Base-by-base conservation (phyloP, 345 rosid genomes). In the Lagerstroemia speciosa region DNA sequence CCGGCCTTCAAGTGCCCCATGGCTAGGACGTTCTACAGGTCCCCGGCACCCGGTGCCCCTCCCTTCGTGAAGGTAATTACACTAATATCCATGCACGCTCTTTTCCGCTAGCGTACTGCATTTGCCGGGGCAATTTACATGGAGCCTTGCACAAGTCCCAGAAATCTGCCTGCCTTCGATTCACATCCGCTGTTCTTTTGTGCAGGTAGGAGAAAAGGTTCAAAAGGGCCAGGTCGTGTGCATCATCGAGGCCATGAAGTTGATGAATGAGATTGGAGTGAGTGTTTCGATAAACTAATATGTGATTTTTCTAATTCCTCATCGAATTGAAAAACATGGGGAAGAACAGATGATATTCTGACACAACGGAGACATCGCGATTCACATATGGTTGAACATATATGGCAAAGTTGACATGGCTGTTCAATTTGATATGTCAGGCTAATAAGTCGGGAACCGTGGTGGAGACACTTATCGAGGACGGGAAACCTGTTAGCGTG, bases 11-110 rank as follows among this genome's bases (percentile, higher is more conserved):
- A 64, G 58, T 68, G 72, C 60, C 72, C 72, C 48, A 73, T 73
- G 76, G 69, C 76, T 26, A 69, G 77, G 32, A 74, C 77, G n/a
- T 69, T 74, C 37, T 74, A 74, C 37, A 68, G 46, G n/a, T 68
- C 72, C 45, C 69, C 72, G 48, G 68, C 72, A 24, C 76, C 72
- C 2, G 72, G 69, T 10, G 77, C 65, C 6, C 77, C 72, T 3
- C 69, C 72, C 64, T 69, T 68, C 46, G 69, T 74, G 37, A 74
- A 74, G 77, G 72, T 73, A 50, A 68, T 20, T 20, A 15, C 55
- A 1, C 8, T 43, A 19, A 3, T 6, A 48, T 48, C 6, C 53
- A 41, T 41, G 11, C 46, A 1, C 2, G 11, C 16, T 3, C 53
- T 48, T 17, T 24, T 20, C 6, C n/a, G 53, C 24, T 20, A 24